Evolutionary conservation across 2,329 filamentous ascomycete species (phyloP), one percentile per base, ranked within the genome.

Genomic region (Neonectria coccinea): DNA sequence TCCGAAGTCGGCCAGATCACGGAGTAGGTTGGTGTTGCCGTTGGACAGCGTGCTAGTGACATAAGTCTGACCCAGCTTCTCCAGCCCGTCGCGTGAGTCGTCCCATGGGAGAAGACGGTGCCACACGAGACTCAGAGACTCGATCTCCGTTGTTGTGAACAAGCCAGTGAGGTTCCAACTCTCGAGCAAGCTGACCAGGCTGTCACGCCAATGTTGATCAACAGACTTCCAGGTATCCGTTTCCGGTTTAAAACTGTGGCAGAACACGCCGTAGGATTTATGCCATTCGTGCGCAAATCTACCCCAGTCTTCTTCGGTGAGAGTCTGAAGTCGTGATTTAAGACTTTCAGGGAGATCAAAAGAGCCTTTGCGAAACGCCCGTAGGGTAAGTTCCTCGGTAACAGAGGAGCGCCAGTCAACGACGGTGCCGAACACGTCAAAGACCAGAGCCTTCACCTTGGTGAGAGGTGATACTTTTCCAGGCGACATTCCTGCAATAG

Each of bases 381-480:
- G 82, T 11, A 81, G 74, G 25, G 79, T 76, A 52, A 96, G 84
- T 58, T 87, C 86, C 9, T 83, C 79, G 14, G 84, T 86, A 20
- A 96, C 87, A 2, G 88, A 88, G 42, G 82, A 82, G 61, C 92
- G 89, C 92, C 92, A 95, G 81, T 95, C 86, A 50, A 96, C 92
- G 67, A 90, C 88, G 1, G 93, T 96, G 69, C 92, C 92, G 77
- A 94, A 94, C 71, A 93, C 86, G 79, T 94, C 91, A 74, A 93
- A 93, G 58, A 89, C 84, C 36, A 94, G 81, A 8, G 86, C 91
- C 69, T 88, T 88, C 67, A 87, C 71, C 29, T 73, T 65, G 25
- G 69, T 52, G 14, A 80, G 70, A 2, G 76, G 74, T 0, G 74
- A 72, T 1, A 68, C 22, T 25, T 65, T 56, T 42, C 65, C 65